Conservation (phyloP, 768 basidiomycete species). For the Daedaleopsis sinensis region DNA sequence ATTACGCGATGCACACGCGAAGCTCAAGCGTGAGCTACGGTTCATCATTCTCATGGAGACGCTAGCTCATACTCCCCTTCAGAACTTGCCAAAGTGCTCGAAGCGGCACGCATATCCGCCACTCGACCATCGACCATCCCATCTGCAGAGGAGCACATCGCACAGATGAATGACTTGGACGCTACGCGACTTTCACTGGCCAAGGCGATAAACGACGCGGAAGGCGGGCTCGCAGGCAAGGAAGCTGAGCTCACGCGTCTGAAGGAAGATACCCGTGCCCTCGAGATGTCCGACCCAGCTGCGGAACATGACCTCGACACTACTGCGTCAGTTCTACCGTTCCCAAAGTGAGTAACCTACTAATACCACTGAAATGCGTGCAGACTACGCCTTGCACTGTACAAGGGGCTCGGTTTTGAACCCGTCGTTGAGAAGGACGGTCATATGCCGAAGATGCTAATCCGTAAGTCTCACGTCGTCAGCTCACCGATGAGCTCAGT, state of each 20-base stretch:
- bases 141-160: slow-evolving; percentile 62
- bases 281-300: slow-evolving; percentile 75
- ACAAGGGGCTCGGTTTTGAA: slow-evolving; percentile 73
- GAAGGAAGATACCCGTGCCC: slow-evolving; percentile 59
- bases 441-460: slow-evolving; percentile 59
- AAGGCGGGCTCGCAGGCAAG: slow-evolving; percentile 63
- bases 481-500: neutral
- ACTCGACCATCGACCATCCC: slow-evolving; percentile 72
- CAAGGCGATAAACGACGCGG: slow-evolving; percentile 76
- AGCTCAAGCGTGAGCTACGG: slow-evolving; percentile 56
- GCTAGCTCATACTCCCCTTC: neutral
- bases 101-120: slow-evolving; percentile 71
- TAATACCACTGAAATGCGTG: neutral
- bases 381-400: slow-evolving; percentile 70
- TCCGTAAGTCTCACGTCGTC: slow-evolving; percentile 51
- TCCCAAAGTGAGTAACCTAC: neutral
- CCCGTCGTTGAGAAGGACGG: slow-evolving; percentile 60
- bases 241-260: slow-evolving; percentile 72
- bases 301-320: slow-evolving; percentile 74
- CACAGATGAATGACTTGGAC: slow-evolving; percentile 67
- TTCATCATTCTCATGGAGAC: neutral
- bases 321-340: slow-evolving; percentile 51
- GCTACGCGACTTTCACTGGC: slow-evolving; percentile 61
- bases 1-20: slow-evolving; percentile 65
- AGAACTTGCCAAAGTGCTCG: slow-evolving; percentile 69